Percentiles rank a stretch among this genome's conserved stretches.
Evolutionary conservation across 352 stramenopile genomes (phyloP).

Genomic region (Globisporangium paroecandrum): DNA sequence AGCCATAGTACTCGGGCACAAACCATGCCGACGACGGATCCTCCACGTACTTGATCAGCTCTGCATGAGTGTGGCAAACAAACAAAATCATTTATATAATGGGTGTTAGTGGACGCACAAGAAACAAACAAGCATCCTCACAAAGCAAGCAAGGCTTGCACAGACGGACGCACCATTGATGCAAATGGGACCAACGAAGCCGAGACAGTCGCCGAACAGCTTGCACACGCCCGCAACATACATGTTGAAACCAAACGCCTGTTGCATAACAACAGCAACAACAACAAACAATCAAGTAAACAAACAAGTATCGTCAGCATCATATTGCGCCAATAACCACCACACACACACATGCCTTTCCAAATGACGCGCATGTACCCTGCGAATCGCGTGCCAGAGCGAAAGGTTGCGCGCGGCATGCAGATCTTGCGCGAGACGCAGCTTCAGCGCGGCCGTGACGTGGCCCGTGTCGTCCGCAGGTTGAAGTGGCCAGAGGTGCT

Average conservation of each 20-base stretch:
- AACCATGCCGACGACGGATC: slow-evolving; percentile 43
- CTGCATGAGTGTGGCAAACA: slow-evolving; percentile 2
- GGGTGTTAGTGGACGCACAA: background rate
- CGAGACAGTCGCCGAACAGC: slow-evolving; percentile 86
- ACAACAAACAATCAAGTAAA: background rate
- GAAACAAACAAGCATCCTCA: background rate
- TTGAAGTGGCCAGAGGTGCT: slow-evolving; percentile 42
- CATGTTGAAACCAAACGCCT: slow-evolving; percentile 89
- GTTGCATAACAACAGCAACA: slow-evolving; percentile 12
- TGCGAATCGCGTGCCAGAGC: slow-evolving; percentile 44
- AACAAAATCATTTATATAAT: background rate
- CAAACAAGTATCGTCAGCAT: background rate
- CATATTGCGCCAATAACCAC: background rate
- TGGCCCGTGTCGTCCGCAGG: slow-evolving; percentile 26
- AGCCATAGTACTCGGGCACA: slow-evolving; percentile 44
- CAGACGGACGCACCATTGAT: slow-evolving; percentile 29
- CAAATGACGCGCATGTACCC: slow-evolving; percentile 14
- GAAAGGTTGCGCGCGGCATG: slow-evolving; percentile 23
- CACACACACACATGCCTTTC: background rate
- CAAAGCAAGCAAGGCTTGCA: background rate
- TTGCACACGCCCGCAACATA: slow-evolving; percentile 88
- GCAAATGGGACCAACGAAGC: slow-evolving; percentile 88
- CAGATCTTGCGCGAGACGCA: slow-evolving; percentile 28
- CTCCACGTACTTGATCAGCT: slow-evolving; percentile 66
- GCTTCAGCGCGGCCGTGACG: slow-evolving; percentile 14